A percentile compares a stretch with the other conserved stretches of the same genome.
phyloP scores from a whole-genome alignment of 2,329 filamentous ascomycete species.

The Fusarium nelsonii region DNA sequence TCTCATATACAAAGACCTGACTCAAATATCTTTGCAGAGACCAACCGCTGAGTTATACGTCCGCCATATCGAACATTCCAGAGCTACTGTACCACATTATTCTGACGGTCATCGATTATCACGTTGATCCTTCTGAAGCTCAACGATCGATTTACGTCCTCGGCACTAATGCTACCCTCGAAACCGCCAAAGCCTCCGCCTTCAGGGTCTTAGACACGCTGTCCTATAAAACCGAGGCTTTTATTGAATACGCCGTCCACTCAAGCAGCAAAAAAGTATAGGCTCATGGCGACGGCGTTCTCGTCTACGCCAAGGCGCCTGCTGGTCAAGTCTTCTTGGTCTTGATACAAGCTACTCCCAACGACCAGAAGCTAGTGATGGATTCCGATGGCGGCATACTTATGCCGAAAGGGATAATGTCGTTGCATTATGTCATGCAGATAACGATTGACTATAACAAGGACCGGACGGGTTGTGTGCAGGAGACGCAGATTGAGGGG shows the following conservation, averaged over 20 bases:
- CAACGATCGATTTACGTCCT: conserved; percentile 54
- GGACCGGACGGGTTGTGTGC: conserved; percentile 52
- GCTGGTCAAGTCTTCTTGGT: conserved; percentile 56
- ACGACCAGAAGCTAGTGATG: conserved; percentile 50
- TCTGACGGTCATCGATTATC: conserved; percentile 50
- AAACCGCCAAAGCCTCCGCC: conserved; percentile 55
- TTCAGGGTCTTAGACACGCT: conserved; percentile 49
- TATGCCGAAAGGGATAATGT: conserved; percentile 46
- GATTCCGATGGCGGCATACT: conserved; percentile 37
- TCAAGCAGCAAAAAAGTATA: conserved; percentile 42
- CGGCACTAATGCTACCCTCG: conserved; percentile 54
- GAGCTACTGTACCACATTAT: conserved; percentile 55
- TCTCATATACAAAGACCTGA: too few relatives aligned
- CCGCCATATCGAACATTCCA: background rate
- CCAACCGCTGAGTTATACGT: background rate
- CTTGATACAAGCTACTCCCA: conserved; percentile 55
- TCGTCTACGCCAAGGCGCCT: conserved; percentile 54
- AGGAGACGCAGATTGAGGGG: conserved; percentile 57
- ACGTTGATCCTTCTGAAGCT: conserved; percentile 44
- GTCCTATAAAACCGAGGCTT: conserved; percentile 55
- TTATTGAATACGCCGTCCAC: conserved; percentile 50
- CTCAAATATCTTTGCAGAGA: too few relatives aligned
- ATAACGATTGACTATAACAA: conserved; percentile 58
- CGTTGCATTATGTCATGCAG: conserved; percentile 59
- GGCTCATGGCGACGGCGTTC: conserved; percentile 55